A percentile compares a stretch with the other conserved stretches of the same genome.
Conservation (phyloP, 345 rosid species). For the Microthlaspi erraticum region DNA sequence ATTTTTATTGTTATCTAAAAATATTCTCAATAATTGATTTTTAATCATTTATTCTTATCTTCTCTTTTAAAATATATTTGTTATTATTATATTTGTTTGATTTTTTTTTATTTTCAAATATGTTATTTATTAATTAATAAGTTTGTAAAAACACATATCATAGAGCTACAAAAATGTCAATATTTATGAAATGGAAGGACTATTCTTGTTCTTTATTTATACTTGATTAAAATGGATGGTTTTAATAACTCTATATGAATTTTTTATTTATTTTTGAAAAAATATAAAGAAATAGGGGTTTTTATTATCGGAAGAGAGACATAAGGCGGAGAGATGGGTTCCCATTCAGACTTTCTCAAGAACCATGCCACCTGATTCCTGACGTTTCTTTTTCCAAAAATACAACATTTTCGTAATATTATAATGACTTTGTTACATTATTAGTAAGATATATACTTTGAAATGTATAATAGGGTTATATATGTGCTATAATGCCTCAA, state of each 20-base stretch:
- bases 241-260: background rate
- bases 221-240: background rate
- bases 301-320: background rate
- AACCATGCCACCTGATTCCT: constrained; percentile 39
- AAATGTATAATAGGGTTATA: no score
- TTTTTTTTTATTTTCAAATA: no score
- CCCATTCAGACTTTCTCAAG: constrained; percentile 34
- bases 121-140: no score
- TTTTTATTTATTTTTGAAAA: background rate
- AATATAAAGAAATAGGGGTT: background rate
- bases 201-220: background rate
- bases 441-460: background rate
- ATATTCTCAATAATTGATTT: no score
- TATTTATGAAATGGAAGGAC: no score
- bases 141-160: no score
- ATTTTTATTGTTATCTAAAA: no score
- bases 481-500: no score
- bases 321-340: constrained; percentile 34
- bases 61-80: no score
- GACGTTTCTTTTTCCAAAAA: background rate
- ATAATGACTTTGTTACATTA: background rate
- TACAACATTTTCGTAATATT: background rate
- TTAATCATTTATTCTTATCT: no score
- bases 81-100: background rate
- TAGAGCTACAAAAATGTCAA: no score